Evolutionary conservation across 805 yeast species (phyloP), one percentile per base, ranked within the genome.

Genomic region (Danielia oregonensis): DNA sequence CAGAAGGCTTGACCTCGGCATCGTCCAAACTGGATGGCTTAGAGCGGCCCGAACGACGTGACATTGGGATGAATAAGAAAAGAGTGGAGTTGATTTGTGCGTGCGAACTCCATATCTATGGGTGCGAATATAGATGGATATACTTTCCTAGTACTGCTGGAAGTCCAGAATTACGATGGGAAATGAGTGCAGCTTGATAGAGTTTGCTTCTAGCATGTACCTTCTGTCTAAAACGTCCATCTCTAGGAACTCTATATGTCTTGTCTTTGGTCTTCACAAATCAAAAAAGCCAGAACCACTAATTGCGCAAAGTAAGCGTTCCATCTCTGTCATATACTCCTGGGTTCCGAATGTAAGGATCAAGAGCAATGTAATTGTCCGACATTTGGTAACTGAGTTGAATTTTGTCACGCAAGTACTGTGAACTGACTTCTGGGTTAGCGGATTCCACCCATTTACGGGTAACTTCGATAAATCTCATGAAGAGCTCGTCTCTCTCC

Each of bases 281-380:
- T n/a, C n/a, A n/a, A n/a, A n/a, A n/a, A n/a, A n/a, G n/a, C n/a
- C 22, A 19, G 22, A 19, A 19, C 23, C 16, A 16, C 25, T 32
- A 46, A 21, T 44, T 46, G 24, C 35, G 28, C 21, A 57, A 19
- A 19, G 36, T 44, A 38, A 78, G 55, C 16, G 59, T 43, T n/a
- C 93, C 89, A 36, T 73, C 67, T 50, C 95, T 75, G 60, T 93
- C 98, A 52, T 78, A 86, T 26, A 79, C 64, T 25, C 88, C 78
- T 44, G 88, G 79, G 27, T 82, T 78, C 59, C 98, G 79, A 31
- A 87, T 59, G 45, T 83, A 88, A 1, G 93, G 91, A 53, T 93
- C 97, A 36, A 86, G 59, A 31, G 63, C 56, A 53, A 76, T 70
- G 61, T 82, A 89, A 54, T 84, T 85, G 18, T 69, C 62, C 6